Evolutionary conservation across 169 alveolate species (phyloP).

Genomic region (Plasmodium sp.): DNA sequence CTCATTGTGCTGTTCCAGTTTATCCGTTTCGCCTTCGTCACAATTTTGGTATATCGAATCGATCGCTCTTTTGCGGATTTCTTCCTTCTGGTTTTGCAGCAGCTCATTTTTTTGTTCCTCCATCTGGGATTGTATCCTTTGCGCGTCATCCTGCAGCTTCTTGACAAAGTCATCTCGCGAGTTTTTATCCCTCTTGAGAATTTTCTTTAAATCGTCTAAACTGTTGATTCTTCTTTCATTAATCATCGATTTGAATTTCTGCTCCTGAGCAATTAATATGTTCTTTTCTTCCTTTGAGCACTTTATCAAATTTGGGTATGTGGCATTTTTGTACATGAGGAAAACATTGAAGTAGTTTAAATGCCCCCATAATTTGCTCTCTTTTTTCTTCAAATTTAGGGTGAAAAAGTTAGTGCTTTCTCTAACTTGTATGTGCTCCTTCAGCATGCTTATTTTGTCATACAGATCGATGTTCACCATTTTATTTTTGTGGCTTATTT

Average conservation of each 20-base stretch:
- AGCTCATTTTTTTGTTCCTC: conserved; percentile 34
- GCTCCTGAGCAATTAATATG: conserved; percentile 21
- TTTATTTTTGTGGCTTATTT: conserved; percentile 25
- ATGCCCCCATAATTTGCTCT: conserved; percentile 67
- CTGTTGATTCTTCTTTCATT: conserved; percentile 44
- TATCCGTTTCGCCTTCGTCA: not conserved
- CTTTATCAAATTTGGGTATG: conserved; percentile 46
- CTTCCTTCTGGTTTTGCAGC: conserved; percentile 18
- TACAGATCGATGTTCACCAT: conserved; percentile 26
- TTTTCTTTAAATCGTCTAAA: conserved; percentile 36
- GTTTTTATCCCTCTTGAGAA: not conserved
- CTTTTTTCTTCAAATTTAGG: conserved; percentile 45
- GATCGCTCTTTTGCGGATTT: conserved; percentile 19
- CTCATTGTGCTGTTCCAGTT: not conserved
- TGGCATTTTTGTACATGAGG: conserved; percentile 25
- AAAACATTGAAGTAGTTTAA: conserved; percentile 35
- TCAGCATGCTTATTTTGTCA: conserved; percentile 39
- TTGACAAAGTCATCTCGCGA: conserved; percentile 10
- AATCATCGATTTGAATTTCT: conserved; percentile 41
- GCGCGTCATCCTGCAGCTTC: conserved; percentile 46
- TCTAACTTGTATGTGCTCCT: conserved; percentile 22
- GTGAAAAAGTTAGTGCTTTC: not conserved
- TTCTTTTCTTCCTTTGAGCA: conserved; percentile 64
- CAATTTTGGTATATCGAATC: conserved; percentile 18
- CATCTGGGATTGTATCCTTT: conserved; percentile 23